Conservation (phyloP, 768 basidiomycete genomes). For the Sistotremastrum suecicum region DNA sequence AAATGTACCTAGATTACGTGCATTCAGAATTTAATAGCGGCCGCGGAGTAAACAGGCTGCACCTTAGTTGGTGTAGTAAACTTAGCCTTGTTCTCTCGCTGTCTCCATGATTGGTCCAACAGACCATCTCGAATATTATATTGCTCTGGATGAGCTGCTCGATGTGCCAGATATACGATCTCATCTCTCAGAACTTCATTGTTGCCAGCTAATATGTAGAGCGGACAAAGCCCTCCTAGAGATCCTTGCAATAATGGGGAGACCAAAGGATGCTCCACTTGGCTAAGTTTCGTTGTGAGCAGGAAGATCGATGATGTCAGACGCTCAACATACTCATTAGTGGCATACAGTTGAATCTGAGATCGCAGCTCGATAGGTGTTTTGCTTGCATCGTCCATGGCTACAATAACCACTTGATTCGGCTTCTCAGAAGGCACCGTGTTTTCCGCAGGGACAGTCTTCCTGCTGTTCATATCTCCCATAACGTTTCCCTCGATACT, state of each 20-base stretch:
- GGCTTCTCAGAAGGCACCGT: too few relatives aligned
- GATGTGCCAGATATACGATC: constrained; percentile 86
- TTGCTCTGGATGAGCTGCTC: constrained; percentile 70
- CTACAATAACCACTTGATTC: constrained; percentile 20
- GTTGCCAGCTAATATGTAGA: constrained; percentile 75
- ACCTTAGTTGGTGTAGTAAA: constrained; percentile 43
- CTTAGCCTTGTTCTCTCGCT: constrained; percentile 29
- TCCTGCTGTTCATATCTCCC: too few relatives aligned
- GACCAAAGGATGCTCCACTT: constrained; percentile 61
- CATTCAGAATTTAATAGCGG: constrained; percentile 17
- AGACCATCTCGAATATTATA: constrained; percentile 50
- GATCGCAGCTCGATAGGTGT: constrained; percentile 35
- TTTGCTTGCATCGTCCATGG: constrained; percentile 32
- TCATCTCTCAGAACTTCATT: constrained; percentile 90
- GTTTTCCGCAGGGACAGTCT: too few relatives aligned
- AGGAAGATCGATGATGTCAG: neutral
- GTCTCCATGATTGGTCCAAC: constrained; percentile 31
- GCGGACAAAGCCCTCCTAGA: constrained; percentile 81
- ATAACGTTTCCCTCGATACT: too few relatives aligned
- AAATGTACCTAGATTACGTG: constrained; percentile 70
- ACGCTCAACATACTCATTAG: constrained; percentile 40
- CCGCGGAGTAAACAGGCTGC: neutral
- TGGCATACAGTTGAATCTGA: constrained; percentile 69
- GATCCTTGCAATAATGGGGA: constrained; percentile 59
- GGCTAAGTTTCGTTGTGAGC: constrained; percentile 16